Evolutionary conservation across 768 basidiomycete genomes (phyloP), one percentile per base, ranked within the genome.

Genomic region (Suillus discolor): DNA sequence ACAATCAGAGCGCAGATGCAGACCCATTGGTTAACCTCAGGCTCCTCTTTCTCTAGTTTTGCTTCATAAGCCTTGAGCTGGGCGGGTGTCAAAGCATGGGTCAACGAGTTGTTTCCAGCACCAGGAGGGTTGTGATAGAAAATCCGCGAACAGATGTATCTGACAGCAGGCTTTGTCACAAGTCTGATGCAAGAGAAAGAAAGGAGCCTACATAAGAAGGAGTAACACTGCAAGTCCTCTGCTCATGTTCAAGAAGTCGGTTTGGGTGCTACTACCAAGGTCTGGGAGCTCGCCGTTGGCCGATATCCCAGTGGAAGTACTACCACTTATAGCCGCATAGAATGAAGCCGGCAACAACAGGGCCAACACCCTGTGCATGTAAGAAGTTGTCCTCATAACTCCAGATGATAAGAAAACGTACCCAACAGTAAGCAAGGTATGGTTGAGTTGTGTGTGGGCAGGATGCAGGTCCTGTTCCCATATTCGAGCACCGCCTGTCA

Each of bases 121-220:
- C 89, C 89, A 0, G 90, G 90, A 3, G 90, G 90, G 70, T 91
- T 84, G 74, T 89, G 87, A 45, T 91, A 74, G 77, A 85, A 93
- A 34, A 92, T 80, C 13, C 90, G 85, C 15, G 90, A 91, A 65
- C 78, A 81, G 42, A 91, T 72, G 69, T 93, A 92, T 16, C 90
- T 89, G 61, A 57, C 39, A 68, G 62, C 47, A 45, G 31, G 64
- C 28, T 49, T 57, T 36, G 53, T 31, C 8, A 25, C 25, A n/a
- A 54, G n/a, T 20, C 25, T 64, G 12, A 53, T 39, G 11, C 18
- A 12, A 39, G 6, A 62, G 51, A 44, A 65, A 1, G 11, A 45
- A 44, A 12, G 9, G 57, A 75, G 4, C 84, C 69, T 74, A 90
- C 87, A 90, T 81, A 4, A 84, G 59, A 6, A 91, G 82, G 6